Percentiles rank a stretch among this genome's conserved stretches.
Evolutionary conservation across 805 yeast genomes (phyloP).

Genomic region (Starmera amethionina): DNA sequence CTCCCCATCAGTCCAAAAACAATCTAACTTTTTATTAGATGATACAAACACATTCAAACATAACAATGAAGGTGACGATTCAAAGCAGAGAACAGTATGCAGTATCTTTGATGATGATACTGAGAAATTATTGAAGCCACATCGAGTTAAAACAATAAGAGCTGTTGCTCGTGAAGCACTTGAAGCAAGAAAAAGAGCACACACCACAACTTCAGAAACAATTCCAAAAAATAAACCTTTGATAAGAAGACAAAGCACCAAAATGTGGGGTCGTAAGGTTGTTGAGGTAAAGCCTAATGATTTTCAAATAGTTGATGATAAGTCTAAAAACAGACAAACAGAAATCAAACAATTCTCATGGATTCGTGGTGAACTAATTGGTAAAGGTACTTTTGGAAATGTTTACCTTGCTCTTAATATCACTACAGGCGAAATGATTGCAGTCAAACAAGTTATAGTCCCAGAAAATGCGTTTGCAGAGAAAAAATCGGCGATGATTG

Average conservation of each 20-base stretch:
- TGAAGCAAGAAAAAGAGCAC: conserved; percentile 40
- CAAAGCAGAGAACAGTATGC: conserved; percentile 12
- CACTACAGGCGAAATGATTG: conserved; percentile 97
- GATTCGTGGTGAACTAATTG: conserved; percentile 96
- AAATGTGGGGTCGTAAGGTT: conserved; percentile 95
- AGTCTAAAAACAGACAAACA: conserved; percentile 54
- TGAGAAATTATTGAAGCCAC: conserved; percentile 21
- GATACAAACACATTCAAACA: not conserved
- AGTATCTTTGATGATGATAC: conserved; percentile 8
- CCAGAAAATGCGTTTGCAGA: conserved; percentile 27
- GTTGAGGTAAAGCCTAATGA: conserved; percentile 80
- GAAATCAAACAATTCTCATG: conserved; percentile 83
- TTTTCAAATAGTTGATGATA: conserved; percentile 44
- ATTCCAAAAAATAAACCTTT: conserved; percentile 17
- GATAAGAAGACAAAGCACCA: conserved; percentile 73
- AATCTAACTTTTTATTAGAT: too few relatives aligned
- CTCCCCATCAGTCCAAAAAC: conserved; percentile 30
- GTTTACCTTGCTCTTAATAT: conserved; percentile 88
- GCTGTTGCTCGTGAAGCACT: conserved; percentile 89
- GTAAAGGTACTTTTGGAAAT: conserved; percentile 93
- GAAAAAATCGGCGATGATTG: conserved; percentile 51
- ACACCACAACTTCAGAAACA: conserved; percentile 6
- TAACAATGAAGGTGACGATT: conserved; percentile 1
- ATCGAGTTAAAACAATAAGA: conserved; percentile 84
- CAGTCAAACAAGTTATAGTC: conserved; percentile 88